These are phyloP conservation scores for Aquilaria sinensis DNA, from an alignment of 345 rosid species.

Conservation along the genomic window DNA sequence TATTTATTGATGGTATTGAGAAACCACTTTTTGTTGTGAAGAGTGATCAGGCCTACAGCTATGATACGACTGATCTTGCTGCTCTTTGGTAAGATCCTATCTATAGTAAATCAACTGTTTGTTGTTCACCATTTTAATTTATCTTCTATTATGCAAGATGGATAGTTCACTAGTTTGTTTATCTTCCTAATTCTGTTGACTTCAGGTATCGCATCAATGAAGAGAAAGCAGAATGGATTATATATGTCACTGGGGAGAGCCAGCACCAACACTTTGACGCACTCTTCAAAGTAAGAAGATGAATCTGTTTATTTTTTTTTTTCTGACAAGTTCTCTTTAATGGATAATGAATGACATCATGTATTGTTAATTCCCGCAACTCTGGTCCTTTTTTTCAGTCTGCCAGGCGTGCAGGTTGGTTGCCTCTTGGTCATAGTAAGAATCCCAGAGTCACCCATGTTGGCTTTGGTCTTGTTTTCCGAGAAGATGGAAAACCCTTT, in stretches of 20 bases:
- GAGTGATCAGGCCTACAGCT: slow-evolving; percentile 94
- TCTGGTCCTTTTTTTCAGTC: slow-evolving; percentile 44
- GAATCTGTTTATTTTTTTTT: background rate
- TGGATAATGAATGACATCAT: background rate
- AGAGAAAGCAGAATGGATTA: slow-evolving; percentile 96
- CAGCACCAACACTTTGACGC: slow-evolving; percentile 91
- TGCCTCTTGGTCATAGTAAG: slow-evolving; percentile 45
- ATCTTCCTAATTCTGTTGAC: background rate
- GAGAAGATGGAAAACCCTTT: slow-evolving; percentile 91
- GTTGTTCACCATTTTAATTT: background rate
- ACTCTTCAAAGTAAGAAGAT: slow-evolving; percentile 65
- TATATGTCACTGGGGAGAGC: slow-evolving; percentile 93
- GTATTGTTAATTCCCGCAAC: slow-evolving; percentile 6
- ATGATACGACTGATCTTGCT: slow-evolving; percentile 90
- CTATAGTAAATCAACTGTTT: background rate
- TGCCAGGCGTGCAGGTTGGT: slow-evolving; percentile 86
- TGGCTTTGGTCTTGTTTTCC: slow-evolving; percentile 92
- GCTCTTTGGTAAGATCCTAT: slow-evolving; percentile 78
- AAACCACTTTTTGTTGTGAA: slow-evolving; percentile 94
- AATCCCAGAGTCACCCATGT: slow-evolving; percentile 81
- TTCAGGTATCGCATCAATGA: slow-evolving; percentile 85
- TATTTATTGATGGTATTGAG: slow-evolving; percentile 61
- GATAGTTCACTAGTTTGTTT: too few relatives aligned
- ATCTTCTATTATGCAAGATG: background rate
- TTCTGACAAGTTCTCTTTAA: background rate